phyloP scores from a whole-genome alignment of 192 early-diverging fungal genomes.

The Dispira simplex region DNA sequence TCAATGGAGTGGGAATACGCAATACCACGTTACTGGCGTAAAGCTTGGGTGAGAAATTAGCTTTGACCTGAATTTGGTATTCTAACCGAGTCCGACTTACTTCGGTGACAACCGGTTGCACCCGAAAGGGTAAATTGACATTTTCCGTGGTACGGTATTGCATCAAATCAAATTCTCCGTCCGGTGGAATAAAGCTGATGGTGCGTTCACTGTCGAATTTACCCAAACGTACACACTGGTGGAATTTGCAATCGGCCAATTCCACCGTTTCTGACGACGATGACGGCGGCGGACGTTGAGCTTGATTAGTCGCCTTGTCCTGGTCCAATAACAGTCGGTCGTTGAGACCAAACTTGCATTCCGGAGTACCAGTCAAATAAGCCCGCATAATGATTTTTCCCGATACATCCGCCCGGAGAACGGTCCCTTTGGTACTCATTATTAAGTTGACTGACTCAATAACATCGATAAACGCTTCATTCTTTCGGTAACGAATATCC shows the following conservation, averaged over 20 bases:
- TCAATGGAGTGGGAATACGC: conserved; percentile 82
- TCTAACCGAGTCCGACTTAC: conserved; percentile 65
- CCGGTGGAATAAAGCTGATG: conserved; percentile 96
- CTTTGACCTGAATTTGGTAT: conserved; percentile 80
- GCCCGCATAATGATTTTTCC: conserved; percentile 88
- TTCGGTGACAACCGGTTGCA: conserved; percentile 85
- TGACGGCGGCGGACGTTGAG: conserved; percentile 11
- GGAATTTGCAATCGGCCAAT: conserved; percentile 96
- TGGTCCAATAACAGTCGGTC: conserved; percentile 76
- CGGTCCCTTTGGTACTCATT: conserved; percentile 75
- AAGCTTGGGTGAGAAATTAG: conserved; percentile 77
- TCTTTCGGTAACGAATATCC: conserved; percentile 93
- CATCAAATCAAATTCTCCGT: conserved; percentile 97
- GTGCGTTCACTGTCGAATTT: conserved; percentile 84
- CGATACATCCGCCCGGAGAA: conserved; percentile 75
- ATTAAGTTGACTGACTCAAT: conserved; percentile 93
- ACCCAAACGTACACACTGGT: conserved; percentile 92
- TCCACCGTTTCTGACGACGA: conserved; percentile 60
- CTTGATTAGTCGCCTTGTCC: conserved; percentile 16
- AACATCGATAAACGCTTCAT: conserved; percentile 98
- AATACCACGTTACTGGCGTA: conserved; percentile 81
- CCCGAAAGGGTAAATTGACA: conserved; percentile 89
- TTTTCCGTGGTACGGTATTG: conserved; percentile 88
- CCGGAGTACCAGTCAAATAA: conserved; percentile 93
- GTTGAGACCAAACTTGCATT: conserved; percentile 95